These are phyloP conservation scores for Biscogniauxia marginata DNA, from an alignment of 2,329 filamentous ascomycete species.

Conservation along the genomic window DNA sequence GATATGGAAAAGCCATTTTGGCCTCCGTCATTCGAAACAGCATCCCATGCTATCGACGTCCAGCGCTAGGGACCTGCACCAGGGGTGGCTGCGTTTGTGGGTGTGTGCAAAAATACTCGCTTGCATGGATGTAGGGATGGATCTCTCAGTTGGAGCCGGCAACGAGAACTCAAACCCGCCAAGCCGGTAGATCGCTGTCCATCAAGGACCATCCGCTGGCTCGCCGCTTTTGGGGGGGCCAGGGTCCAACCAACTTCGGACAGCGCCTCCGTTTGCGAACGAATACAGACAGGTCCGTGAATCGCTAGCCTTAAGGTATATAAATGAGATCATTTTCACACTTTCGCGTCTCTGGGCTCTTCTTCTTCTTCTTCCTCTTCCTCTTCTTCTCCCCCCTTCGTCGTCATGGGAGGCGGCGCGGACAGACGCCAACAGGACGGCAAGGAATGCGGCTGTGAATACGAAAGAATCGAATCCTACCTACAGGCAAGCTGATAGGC, in stretches of 20 bases:
- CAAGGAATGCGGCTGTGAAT: neutral
- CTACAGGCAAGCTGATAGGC: neutral
- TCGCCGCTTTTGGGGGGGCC: neutral
- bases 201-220: constrained; percentile 16
- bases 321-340: too few species aligned
- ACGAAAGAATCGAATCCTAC: neutral
- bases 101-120: too few species aligned
- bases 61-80: neutral
- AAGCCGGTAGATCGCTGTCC: constrained; percentile 28
- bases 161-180: constrained; percentile 20
- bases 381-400: too few species aligned
- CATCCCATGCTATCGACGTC: neutral
- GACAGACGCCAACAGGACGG: too few species aligned
- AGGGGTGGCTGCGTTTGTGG: too few species aligned
- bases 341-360: too few species aligned
- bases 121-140: constrained; percentile 7
- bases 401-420: too few species aligned
- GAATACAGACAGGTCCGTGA: too few species aligned
- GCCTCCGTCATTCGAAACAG: neutral
- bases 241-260: neutral
- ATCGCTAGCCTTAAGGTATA: too few species aligned
- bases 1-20: neutral
- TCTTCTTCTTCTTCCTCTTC: too few species aligned
- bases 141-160: neutral
- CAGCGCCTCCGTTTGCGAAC: neutral